Evolutionary conservation across 352 stramenopile species (phyloP).

Genomic region (Blastocystis sp.): DNA sequence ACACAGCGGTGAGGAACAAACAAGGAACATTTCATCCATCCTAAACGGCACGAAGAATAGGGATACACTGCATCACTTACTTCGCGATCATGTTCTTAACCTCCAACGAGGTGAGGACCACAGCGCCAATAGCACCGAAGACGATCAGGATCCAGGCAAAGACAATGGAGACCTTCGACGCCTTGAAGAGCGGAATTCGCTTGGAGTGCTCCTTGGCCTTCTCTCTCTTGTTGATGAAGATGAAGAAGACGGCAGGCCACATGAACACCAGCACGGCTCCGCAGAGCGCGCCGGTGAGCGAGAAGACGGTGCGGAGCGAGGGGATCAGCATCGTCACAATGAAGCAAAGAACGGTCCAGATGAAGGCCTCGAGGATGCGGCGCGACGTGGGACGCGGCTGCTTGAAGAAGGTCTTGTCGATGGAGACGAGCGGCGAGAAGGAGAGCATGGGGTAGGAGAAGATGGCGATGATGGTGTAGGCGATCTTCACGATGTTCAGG

Average conservation of each 20-base stretch:
- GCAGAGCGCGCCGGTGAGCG: neutral
- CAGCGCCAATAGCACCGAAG: conserved; percentile 9
- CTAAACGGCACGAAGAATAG: neutral
- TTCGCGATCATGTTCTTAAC: conserved; percentile 36
- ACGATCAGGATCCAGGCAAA: conserved; percentile 14
- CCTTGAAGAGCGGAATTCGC: neutral
- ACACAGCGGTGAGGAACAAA: neutral
- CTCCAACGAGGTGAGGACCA: neutral
- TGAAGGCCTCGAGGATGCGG: conserved; percentile 9
- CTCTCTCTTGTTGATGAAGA: conserved; percentile 16
- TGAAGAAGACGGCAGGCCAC: neutral
- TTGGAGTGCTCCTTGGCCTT: neutral
- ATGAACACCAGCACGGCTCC: neutral
- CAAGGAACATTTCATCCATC: too few species aligned
- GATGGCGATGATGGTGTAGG: neutral
- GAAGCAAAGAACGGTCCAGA: neutral
- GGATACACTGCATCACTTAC: neutral
- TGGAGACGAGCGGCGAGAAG: neutral
- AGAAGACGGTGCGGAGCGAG: neutral
- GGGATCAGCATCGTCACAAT: conserved; percentile 4
- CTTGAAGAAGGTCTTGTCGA: conserved; percentile 39
- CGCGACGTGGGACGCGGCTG: conserved; percentile 10
- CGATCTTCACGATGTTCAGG: conserved; percentile 20
- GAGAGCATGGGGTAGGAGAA: conserved; percentile 37
- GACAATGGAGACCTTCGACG: neutral